Conservation (phyloP, 805 yeast genomes). For the Yamadazyma laniorum region DNA sequence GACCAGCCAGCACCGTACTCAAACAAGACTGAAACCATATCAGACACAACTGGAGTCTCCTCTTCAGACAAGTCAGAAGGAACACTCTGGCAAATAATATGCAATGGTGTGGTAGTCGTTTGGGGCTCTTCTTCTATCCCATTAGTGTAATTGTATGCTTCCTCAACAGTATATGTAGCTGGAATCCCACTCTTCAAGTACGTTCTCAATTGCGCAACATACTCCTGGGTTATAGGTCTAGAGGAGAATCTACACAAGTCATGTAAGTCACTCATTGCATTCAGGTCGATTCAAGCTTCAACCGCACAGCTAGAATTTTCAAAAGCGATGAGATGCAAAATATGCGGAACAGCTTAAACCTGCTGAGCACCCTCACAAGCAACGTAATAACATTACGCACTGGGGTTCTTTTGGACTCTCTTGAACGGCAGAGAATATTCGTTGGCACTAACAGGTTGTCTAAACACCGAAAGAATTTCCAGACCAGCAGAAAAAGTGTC, state of each 20-base stretch:
- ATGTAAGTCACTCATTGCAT: conserved; percentile 77
- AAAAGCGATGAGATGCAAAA: too few relatives aligned
- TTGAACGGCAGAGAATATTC: too few relatives aligned
- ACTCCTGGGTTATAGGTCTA: conserved; percentile 51
- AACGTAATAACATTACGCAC: too few relatives aligned
- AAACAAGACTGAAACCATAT: conserved; percentile 64
- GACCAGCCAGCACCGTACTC: conserved; percentile 94
- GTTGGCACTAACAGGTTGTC: too few relatives aligned
- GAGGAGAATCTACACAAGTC: conserved; percentile 51
- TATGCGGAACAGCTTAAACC: too few relatives aligned
- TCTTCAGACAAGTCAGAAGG: conserved; percentile 48
- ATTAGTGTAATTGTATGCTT: conserved; percentile 57
- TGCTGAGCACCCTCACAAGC: too few relatives aligned
- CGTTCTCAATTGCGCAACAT: conserved; percentile 44
- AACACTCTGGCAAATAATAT: conserved; percentile 57
- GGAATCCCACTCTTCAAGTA: conserved; percentile 68
- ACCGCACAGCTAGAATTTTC: too few relatives aligned
- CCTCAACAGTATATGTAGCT: conserved; percentile 79
- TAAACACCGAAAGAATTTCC: too few relatives aligned
- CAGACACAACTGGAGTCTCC: conserved; percentile 38
- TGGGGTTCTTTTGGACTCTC: too few relatives aligned
- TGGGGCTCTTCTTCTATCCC: conserved; percentile 34
- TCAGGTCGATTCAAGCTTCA: too few relatives aligned
- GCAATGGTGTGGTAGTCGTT: conserved; percentile 81
- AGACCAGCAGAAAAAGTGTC: too few relatives aligned